Percentiles rank a stretch among this genome's conserved stretches.
Conservation (phyloP, 495 filamentous ascomycete genomes). For the Penicillium roqueforti region DNA sequence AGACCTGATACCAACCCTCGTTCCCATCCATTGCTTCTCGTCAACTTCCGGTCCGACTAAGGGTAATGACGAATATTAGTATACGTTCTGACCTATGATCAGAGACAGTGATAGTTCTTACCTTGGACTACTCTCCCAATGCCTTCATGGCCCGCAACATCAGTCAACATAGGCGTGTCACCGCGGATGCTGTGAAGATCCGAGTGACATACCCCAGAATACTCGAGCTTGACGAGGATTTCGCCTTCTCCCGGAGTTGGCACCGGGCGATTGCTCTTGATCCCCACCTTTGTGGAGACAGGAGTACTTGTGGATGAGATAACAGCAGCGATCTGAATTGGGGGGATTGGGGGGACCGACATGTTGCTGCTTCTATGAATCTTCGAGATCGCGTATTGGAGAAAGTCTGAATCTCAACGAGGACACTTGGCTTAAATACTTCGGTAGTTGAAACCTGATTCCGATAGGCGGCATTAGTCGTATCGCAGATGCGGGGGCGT, state of each 20-base stretch:
- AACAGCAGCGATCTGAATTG: conserved; percentile 37
- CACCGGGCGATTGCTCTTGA: conserved; percentile 29
- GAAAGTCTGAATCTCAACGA: neutral
- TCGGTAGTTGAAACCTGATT: neutral
- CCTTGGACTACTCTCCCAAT: conserved; percentile 38
- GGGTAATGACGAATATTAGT: neutral
- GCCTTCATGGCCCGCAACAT: conserved; percentile 45
- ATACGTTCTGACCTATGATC: neutral
- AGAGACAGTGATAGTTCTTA: conserved; percentile 6
- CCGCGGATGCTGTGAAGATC: conserved; percentile 44
- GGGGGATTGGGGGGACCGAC: conserved; percentile 26
- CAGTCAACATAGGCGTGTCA: conserved; percentile 45
- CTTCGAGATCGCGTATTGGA: neutral
- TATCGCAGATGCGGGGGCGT: conserved; percentile 17
- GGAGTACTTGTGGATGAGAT: conserved; percentile 26
- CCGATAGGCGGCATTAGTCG: neutral
- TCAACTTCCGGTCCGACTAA: conserved; percentile 32
- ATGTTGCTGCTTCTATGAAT: conserved; percentile 13
- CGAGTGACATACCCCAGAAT: conserved; percentile 42
- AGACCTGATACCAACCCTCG: conserved; percentile 37
- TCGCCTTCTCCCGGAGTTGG: conserved; percentile 34
- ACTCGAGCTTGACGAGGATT: conserved; percentile 41
- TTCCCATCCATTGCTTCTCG: conserved; percentile 32
- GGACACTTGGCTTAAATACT: neutral
- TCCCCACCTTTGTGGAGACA: conserved; percentile 23